These are phyloP conservation scores for Hypericum perforatum DNA, from an alignment of 345 rosid genomes.

Conservation along the genomic window DNA sequence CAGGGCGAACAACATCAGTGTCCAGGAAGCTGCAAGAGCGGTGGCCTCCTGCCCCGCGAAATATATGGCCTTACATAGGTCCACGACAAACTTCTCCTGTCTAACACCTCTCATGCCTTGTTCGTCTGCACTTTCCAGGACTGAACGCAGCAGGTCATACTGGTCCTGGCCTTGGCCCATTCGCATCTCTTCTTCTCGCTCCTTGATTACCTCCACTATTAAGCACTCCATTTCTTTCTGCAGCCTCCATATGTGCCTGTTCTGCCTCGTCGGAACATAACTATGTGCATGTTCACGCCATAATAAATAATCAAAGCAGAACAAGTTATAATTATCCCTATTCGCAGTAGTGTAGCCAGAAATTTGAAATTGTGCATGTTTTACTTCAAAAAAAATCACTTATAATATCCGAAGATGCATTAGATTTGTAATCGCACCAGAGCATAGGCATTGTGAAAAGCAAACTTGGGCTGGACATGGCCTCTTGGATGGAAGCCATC, in stretches of 20 bases:
- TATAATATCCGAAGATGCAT: no score
- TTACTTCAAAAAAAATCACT: no score
- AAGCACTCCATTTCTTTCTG: conserved; percentile 13
- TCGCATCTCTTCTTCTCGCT: conserved; percentile 11
- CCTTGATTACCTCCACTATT: conserved; percentile 18
- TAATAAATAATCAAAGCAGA: no score
- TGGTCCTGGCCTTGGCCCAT: neutral
- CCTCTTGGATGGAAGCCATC: conserved; percentile 13
- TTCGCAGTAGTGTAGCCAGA: neutral
- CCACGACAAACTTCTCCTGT: conserved; percentile 13
- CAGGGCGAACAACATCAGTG: conserved; percentile 25
- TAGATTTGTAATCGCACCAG: no score
- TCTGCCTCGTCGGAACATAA: conserved; percentile 14
- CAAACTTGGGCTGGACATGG: conserved; percentile 13
- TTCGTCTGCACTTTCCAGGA: conserved; percentile 14
- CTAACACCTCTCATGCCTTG: neutral
- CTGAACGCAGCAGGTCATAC: conserved; percentile 16
- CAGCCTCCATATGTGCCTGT: conserved; percentile 15
- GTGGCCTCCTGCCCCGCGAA: conserved; percentile 31
- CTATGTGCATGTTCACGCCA: conserved; percentile 6
- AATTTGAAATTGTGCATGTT: no score
- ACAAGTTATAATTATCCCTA: no score
- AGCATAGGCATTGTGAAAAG: conserved; percentile 14
- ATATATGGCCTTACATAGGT: conserved; percentile 30
- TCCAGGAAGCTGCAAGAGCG: conserved; percentile 24